These are phyloP conservation scores for Rhodamnia argentea DNA, from an alignment of 345 rosid genomes.

Conservation along the genomic window DNA sequence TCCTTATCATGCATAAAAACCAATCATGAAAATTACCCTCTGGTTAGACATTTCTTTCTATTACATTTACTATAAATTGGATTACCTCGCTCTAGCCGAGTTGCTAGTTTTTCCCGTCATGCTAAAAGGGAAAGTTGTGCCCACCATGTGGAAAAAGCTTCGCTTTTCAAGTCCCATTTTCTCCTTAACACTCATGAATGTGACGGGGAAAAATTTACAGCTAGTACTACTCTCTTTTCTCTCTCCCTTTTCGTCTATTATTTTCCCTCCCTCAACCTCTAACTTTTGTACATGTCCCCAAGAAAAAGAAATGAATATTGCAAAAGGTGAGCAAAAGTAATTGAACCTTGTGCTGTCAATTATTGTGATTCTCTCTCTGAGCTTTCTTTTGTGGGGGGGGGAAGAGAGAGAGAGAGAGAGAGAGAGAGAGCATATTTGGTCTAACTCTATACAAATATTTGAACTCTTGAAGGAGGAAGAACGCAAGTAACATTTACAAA, in stretches of 20 bases:
- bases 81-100: neutral
- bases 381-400: neutral
- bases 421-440: neutral
- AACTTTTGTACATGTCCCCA: neutral
- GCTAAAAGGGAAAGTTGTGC: neutral
- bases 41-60: neutral
- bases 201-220: neutral
- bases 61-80: neutral
- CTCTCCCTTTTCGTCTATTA: neutral
- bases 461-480: neutral
- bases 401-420: neutral
- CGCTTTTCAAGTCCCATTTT: neutral
- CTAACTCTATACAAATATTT: neutral
- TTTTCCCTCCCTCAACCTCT: too few relatives aligned
- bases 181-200: neutral
- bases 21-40: neutral
- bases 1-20: neutral
- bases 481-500: neutral
- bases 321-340: neutral
- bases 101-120: neutral
- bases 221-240: neutral
- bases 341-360: neutral
- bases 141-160: neutral
- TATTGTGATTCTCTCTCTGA: neutral
- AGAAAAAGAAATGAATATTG: neutral